Conservation (phyloP, 441 rosid genomes). For the Gossypium gossypioides region DNA sequence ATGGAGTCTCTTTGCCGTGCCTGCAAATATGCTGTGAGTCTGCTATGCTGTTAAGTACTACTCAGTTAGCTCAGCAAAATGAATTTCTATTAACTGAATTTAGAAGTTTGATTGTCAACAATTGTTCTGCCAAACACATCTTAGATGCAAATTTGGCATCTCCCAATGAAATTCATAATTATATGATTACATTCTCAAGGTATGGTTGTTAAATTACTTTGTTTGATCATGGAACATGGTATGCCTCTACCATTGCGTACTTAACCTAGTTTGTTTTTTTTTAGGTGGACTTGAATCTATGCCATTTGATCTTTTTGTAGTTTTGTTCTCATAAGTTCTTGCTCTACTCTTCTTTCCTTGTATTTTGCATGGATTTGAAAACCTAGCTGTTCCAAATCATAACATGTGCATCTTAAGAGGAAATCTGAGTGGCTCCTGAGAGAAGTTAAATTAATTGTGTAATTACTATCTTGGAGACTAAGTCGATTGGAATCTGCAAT, state of each 20-base stretch:
- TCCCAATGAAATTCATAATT: background rate
- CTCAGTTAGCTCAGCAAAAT: background rate
- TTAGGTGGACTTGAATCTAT: background rate
- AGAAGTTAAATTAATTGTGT: background rate
- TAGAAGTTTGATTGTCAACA: slow-evolving; percentile 3
- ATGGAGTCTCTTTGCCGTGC: slow-evolving; percentile 99
- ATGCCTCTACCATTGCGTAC: slow-evolving; percentile 1
- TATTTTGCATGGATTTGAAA: background rate
- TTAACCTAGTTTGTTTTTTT: background rate
- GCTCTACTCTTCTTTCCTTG: background rate
- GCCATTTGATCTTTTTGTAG: background rate
- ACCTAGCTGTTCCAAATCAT: background rate
- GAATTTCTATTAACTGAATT: background rate
- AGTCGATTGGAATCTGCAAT: background rate
- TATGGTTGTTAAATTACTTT: background rate
- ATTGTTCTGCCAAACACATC: background rate
- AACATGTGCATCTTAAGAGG: background rate
- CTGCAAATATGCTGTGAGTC: slow-evolving; percentile 97
- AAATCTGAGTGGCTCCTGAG: background rate
- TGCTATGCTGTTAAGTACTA: background rate
- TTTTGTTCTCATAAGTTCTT: background rate
- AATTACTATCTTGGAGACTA: background rate
- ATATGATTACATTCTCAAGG: background rate
- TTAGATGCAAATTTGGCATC: background rate
- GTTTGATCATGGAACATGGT: background rate